Percentiles rank a stretch among this genome's conserved stretches.
Conservation (phyloP, 2,329 filamentous ascomycete species). For the Ilyonectria mors-panacis region DNA sequence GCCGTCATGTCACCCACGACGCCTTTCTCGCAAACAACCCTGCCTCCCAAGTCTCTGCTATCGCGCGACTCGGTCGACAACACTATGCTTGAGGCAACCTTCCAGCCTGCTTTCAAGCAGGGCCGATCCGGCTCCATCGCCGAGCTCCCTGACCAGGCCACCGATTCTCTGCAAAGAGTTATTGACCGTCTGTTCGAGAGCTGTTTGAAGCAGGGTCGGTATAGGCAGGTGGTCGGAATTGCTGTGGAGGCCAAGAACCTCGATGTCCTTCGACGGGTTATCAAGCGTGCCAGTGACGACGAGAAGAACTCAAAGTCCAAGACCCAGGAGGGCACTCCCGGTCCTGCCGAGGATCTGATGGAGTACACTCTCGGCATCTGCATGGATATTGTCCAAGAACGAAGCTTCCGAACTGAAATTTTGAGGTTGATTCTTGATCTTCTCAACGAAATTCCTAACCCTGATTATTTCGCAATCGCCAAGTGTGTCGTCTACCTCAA, state of each 20-base stretch:
- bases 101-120: constrained; percentile 67
- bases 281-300: constrained; percentile 89
- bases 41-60: constrained; percentile 95
- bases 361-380: constrained; percentile 96
- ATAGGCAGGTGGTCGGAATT: constrained; percentile 96
- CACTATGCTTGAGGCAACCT: constrained; percentile 72
- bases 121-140: constrained; percentile 73
- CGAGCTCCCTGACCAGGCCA: constrained; percentile 76
- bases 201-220: constrained; percentile 88
- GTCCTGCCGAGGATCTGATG: constrained; percentile 90
- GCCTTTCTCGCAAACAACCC: constrained; percentile 92
- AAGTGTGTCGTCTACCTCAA: constrained; percentile 98
- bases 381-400: constrained; percentile 97
- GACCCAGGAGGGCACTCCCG: constrained; percentile 62
- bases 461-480: constrained; percentile 98
- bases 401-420: constrained; percentile 86
- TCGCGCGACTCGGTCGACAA: constrained; percentile 82
- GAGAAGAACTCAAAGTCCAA: constrained; percentile 79
- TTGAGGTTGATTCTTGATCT: constrained; percentile 93
- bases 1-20: constrained; percentile 91
- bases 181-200: constrained; percentile 93
- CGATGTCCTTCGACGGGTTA: constrained; percentile 87
- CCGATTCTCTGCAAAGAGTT: constrained; percentile 85
- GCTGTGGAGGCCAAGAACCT: constrained; percentile 95
- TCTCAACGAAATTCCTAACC: constrained; percentile 91